Evolutionary conservation across 768 basidiomycete species (phyloP).

Genomic region (Lepiota venenata): DNA sequence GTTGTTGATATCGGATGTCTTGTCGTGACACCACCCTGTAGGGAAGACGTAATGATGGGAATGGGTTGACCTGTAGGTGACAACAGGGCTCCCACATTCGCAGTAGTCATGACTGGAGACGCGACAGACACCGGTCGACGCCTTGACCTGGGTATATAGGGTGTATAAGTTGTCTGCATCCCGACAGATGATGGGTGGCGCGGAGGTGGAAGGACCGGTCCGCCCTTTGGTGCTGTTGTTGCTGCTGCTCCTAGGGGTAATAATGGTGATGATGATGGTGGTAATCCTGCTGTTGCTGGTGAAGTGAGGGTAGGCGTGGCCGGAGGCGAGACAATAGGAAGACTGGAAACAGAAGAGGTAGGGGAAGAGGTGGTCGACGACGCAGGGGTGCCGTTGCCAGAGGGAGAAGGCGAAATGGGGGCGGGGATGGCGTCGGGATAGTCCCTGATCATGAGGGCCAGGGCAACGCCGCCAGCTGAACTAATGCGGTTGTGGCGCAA

Average conservation of each 20-base stretch:
- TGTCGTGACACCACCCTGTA: slow-evolving; percentile 50
- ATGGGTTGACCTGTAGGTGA: slow-evolving; percentile 43
- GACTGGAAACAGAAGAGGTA: slow-evolving; percentile 27
- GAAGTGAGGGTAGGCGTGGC: slow-evolving; percentile 26
- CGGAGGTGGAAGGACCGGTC: slow-evolving; percentile 41
- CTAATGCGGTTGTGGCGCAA: slow-evolving; percentile 86
- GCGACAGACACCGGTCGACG: background rate
- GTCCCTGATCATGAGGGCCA: slow-evolving; percentile 95
- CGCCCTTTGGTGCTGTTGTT: background rate
- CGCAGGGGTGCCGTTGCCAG: slow-evolving; percentile 25
- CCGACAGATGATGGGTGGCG: slow-evolving; percentile 62
- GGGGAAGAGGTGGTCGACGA: slow-evolving; percentile 38
- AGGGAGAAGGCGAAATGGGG: slow-evolving; percentile 27
- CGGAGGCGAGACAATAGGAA: slow-evolving; percentile 25
- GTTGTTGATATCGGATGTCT: slow-evolving; percentile 32
- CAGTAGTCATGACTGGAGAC: too few species aligned
- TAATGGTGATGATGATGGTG: slow-evolving; percentile 35
- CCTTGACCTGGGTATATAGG: slow-evolving; percentile 9
- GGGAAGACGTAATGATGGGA: slow-evolving; percentile 68
- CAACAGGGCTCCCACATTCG: slow-evolving; percentile 31
- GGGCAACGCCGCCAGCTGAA: slow-evolving; percentile 80
- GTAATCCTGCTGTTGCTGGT: slow-evolving; percentile 22
- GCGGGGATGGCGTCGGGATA: slow-evolving; percentile 76
- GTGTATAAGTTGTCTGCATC: slow-evolving; percentile 8
- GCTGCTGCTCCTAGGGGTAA: background rate